Conservation (phyloP, 2,329 filamentous ascomycete genomes). For the Chaetomium globosum region DNA sequence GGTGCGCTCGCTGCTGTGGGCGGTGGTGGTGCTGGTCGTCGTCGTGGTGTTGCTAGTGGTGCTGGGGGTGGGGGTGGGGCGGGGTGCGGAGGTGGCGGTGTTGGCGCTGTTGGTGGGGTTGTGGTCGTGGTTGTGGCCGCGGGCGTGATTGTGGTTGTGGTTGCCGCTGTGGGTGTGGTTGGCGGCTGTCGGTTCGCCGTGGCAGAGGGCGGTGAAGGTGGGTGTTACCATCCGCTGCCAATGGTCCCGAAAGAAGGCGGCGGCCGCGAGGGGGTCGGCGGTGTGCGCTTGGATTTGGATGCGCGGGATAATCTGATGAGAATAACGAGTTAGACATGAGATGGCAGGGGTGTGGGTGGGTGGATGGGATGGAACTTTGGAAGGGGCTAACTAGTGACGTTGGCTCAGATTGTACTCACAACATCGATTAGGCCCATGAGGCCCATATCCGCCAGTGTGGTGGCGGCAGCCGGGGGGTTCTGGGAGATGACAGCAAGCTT, state of each 20-base stretch:
- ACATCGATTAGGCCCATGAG: not conserved
- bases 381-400: not conserved
- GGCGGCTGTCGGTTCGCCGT: too few relatives aligned
- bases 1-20: not conserved
- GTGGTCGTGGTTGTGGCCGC: too few relatives aligned
- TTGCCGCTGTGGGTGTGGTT: not conserved
- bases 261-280: not conserved
- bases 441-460: not conserved
- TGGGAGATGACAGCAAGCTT: not conserved
- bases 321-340: not conserved
- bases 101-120: not conserved
- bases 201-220: slow-evolving; percentile 2
- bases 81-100: too few relatives aligned
- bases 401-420: not conserved
- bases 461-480: not conserved
- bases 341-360: not conserved
- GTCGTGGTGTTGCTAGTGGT: too few relatives aligned
- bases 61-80: not conserved
- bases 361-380: not conserved
- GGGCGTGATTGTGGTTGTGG: not conserved
- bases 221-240: not conserved
- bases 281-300: not conserved
- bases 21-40: not conserved
- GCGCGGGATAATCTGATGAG: not conserved
- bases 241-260: not conserved